phyloP scores from a whole-genome alignment of 129 eudicot species.

The Artemisia annua region DNA sequence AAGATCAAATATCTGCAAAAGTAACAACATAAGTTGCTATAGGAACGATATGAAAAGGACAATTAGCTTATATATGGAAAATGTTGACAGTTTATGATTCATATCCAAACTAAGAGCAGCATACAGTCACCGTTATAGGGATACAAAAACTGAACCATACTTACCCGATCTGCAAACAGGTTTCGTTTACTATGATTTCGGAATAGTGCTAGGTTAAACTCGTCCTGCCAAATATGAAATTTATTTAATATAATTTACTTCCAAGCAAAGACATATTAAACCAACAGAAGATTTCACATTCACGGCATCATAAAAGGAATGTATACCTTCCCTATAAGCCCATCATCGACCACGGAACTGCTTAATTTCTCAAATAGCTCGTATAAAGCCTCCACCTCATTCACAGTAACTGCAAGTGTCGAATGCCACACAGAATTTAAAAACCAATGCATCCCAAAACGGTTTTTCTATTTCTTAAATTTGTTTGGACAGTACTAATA shows the following conservation, averaged over 20 bases:
- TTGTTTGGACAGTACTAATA: neutral
- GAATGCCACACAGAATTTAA: neutral
- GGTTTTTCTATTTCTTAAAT: neutral
- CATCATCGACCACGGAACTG: conserved; percentile 5
- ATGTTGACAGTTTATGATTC: conserved; percentile 2
- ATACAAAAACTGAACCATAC: too few species aligned
- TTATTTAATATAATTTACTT: too few species aligned
- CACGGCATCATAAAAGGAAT: neutral
- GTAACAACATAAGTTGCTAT: conserved; percentile 8
- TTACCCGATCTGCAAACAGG: too few species aligned
- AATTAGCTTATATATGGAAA: too few species aligned
- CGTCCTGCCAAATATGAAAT: neutral
- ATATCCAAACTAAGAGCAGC: neutral
- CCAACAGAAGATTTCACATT: neutral
- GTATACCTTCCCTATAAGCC: too few species aligned
- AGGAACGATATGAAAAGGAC: neutral
- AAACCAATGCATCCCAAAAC: neutral
- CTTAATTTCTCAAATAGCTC: conserved; percentile 56
- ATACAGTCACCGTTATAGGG: neutral
- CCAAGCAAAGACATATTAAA: neutral
- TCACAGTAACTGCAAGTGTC: conserved; percentile 43
- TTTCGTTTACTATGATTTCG: too few species aligned
- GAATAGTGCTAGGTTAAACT: conserved; percentile 42
- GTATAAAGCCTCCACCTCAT: conserved; percentile 49
- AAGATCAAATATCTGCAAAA: conserved; percentile 42